Base-by-base conservation (phyloP, 179 eudicot species). In the Beta lomatogona region DNA sequence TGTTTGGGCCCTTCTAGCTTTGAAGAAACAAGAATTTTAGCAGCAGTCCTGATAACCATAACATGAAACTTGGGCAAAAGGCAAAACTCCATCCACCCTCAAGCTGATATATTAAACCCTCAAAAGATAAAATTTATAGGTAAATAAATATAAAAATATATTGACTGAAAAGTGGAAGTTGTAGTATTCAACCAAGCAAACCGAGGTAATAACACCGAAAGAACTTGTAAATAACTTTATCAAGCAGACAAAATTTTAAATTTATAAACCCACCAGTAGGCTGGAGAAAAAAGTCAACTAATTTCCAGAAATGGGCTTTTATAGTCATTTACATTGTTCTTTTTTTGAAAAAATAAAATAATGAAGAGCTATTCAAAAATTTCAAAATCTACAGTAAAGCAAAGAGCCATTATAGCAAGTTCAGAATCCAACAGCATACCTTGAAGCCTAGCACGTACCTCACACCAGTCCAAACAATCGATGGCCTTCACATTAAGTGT, bases 381-480 rank as follows among this genome's bases (percentile, higher is more conserved):
- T 50, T 22, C 18, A 50, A 71, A 21, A 31, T 31, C 45, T 13
- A 63, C 45, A 31, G 54, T 9, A 58, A 69, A 3, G 54, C 18
- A 28, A 53, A 54, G 71, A 7, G 60, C 31, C 69, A 71, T 68
- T 69, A 68, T 45, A 31, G 50, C 81, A 78, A 75, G 68, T 76
- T 85, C 55, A 76, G 77, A 82, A 80, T 73, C 58, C 67, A 76
- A 65, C 67, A 79, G 60, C 82, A 79, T 85, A 78, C 85, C 85
- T 82, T 75, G 78, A 79, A 75, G 79, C 71, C 74, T 79, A 75
- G 68, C 81, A 86, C 89, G 48, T 89, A 93, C 98, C 98, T 93
- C 93, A 73, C 94, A 92, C 94, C 93, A 91, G 84, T 91, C 93
- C 85, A 91, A 82, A 89, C 98, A 93, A 87, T 93, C 94, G 80